A percentile compares a stretch with the other conserved stretches of the same genome.
Conservation (phyloP, 106 monocot species). For the Dendrobium huoshanense region DNA sequence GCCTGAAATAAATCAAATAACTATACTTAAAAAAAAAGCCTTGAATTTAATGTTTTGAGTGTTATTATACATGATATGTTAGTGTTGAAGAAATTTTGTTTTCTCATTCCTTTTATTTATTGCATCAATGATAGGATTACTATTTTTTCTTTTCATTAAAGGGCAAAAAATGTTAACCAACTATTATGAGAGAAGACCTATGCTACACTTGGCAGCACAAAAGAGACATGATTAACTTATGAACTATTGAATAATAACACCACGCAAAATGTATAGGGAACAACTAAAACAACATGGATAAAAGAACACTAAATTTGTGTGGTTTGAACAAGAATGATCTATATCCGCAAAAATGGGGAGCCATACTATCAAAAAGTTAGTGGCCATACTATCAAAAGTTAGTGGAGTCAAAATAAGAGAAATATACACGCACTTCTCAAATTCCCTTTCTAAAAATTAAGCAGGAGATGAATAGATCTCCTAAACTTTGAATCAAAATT, state of each 20-base stretch:
- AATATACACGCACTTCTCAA: not conserved
- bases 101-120: not conserved
- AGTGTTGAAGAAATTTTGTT: not conserved
- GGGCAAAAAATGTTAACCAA: not conserved
- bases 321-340: not conserved
- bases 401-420: not conserved
- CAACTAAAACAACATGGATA: not conserved
- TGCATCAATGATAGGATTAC: not conserved
- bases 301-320: not conserved
- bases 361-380: not conserved
- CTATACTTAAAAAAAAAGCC: not conserved
- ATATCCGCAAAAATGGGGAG: not conserved
- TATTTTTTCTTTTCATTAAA: not conserved
- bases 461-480: not conserved
- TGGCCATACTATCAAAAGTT: not conserved
- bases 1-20: not conserved
- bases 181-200: not conserved
- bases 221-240: not conserved
- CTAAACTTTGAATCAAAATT: not conserved
- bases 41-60: not conserved
- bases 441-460: not conserved
- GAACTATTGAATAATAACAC: not conserved
- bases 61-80: not conserved
- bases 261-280: not conserved
- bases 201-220: not conserved